Base-by-base conservation (phyloP, 371 early-diverging fungal genomes). In the Mucor plumbeus region DNA sequence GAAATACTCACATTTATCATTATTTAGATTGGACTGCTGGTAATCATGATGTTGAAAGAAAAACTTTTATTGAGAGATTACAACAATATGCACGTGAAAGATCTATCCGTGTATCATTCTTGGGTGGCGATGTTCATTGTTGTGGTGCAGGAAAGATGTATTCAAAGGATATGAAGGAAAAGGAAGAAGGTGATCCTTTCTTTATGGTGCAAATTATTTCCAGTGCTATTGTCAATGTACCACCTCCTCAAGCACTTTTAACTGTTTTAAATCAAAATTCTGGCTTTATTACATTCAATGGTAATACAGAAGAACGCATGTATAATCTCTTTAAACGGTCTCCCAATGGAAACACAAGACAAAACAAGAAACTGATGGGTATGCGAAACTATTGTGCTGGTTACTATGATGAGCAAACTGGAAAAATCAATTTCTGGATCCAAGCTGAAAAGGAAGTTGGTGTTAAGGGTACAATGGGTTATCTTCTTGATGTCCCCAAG, bases 61-160 rank as follows among this genome's bases (percentile, higher is more conserved):
- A 85, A 64, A 61, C 64, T 36, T 82, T 94, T 69, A 77, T 95
- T 40, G 72, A 77, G n/a, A 73, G 85, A 13, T 79, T 95, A 19
- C 92, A 92, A 65, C 76, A 79, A n/a, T 82, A 90, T 63, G 86
- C 95, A n/a, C 76, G 80, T 19, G 72, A 76, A 47, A 83, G 83
- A 59, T 77, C 80, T 40, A 80, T 92, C 55, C 88, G 95, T 38
- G 87, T 93, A 15, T 89, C 90, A 0, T 91, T 94, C 70, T 75
- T 94, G 14, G 86, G 88, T 17, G 95, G 95, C 14, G 95, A 95
- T 72, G 95, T 95, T 55, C 95, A 95, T 68, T 91, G 91, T 69
- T 84, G 88, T 67, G 94, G 90, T 9, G 81, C 87, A 40, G 91
- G 92, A 9, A 79, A 85, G 19, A 80, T 90, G 71, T 81, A 80